A percentile compares a stretch with the other conserved stretches of the same genome.
Evolutionary conservation across 192 early-diverging fungal genomes (phyloP).

Genomic region (Umbelopsis isabellina): DNA sequence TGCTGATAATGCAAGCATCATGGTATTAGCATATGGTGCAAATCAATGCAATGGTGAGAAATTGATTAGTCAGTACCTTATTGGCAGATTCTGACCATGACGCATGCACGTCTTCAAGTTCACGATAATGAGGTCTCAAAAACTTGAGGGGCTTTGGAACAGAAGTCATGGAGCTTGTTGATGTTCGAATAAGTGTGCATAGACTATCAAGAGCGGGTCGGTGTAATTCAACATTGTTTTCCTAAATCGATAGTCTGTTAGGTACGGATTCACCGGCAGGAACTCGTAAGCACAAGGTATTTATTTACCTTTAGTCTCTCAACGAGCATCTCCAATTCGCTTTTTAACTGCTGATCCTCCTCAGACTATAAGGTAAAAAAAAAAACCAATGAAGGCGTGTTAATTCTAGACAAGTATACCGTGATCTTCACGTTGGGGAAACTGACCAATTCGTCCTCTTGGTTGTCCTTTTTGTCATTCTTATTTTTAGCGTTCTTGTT

Average conservation of each 20-base stretch:
- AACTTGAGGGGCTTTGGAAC: constrained; percentile 99
- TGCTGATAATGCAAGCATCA: constrained; percentile 28
- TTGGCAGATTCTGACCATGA: constrained; percentile 74
- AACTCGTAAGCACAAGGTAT: not conserved
- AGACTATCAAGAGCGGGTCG: constrained; percentile 86
- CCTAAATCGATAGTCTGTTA: constrained; percentile 41
- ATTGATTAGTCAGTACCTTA: constrained; percentile 56
- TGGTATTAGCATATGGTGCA: not conserved
- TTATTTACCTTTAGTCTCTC: constrained; percentile 81
- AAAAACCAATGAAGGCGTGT: not conserved
- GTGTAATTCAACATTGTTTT: constrained; percentile 76
- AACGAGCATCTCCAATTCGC: constrained; percentile 93
- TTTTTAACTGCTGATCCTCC: constrained; percentile 93
- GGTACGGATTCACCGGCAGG: not conserved
- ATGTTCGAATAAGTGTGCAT: constrained; percentile 87
- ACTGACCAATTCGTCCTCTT: constrained; percentile 47
- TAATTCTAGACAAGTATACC: not conserved
- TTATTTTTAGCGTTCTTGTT: constrained; percentile 36
- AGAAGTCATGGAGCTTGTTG: constrained; percentile 98
- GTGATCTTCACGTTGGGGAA: not conserved
- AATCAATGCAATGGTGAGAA: not conserved
- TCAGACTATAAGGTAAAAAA: constrained; percentile 71
- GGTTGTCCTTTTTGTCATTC: constrained; percentile 42
- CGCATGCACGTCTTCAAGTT: constrained; percentile 69
- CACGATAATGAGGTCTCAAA: constrained; percentile 82